Percentiles rank a stretch among this genome's conserved stretches.
These are phyloP conservation scores for Annulohypoxylon stygium DNA, from an alignment of 495 filamentous ascomycete species.

Conservation along the genomic window DNA sequence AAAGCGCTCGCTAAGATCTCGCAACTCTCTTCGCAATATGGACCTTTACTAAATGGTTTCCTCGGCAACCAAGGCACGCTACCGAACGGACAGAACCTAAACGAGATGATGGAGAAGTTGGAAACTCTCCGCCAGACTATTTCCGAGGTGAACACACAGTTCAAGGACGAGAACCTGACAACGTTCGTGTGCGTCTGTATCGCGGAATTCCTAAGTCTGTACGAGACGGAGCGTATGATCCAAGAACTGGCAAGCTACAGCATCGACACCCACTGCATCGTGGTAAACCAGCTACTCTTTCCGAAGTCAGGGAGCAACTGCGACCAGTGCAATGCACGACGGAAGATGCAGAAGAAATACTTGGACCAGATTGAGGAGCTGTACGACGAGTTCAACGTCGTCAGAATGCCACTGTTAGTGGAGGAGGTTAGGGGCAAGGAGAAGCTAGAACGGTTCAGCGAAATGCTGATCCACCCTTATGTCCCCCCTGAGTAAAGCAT, in stretches of 20 bases:
- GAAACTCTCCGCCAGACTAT: conserved; percentile 93
- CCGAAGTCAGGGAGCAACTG: conserved; percentile 87
- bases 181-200: conserved; percentile 99
- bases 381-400: conserved; percentile 99
- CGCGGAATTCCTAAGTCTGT: conserved; percentile 95
- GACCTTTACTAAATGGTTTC: conserved; percentile 93
- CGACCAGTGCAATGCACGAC: conserved; percentile 93
- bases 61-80: conserved; percentile 83
- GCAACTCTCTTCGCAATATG: conserved; percentile 92
- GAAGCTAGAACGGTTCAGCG: conserved; percentile 89
- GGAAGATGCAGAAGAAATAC: conserved; percentile 99
- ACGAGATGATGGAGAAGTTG: conserved; percentile 93
- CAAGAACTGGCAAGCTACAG: conserved; percentile 93
- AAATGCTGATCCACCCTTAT: conserved; percentile 91
- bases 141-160: conserved; percentile 94
- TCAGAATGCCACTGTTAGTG: conserved; percentile 94
- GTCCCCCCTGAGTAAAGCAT: conserved; percentile 73
- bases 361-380: conserved; percentile 98
- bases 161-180: conserved; percentile 95
- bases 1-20: conserved; percentile 97
- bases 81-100: conserved; percentile 90
- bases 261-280: conserved; percentile 97
- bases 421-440: conserved; percentile 97
- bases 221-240: conserved; percentile 99
- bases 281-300: conserved; percentile 98